These are phyloP conservation scores for Phytopythium montanum DNA, from an alignment of 352 stramenopile species.

Conservation along the genomic window DNA sequence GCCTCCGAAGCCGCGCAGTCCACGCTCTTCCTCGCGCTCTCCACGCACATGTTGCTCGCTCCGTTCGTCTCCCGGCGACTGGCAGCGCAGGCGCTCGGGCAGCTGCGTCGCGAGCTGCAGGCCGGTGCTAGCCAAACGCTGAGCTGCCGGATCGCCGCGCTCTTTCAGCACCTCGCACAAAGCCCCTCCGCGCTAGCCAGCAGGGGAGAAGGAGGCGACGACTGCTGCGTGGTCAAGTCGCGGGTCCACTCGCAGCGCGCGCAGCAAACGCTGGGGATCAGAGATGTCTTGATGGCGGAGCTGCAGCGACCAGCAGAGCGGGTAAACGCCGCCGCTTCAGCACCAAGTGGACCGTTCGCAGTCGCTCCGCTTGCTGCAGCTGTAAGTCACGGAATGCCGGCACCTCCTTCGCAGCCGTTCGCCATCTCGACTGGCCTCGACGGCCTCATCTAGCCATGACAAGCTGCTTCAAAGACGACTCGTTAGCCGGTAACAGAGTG, in stretches of 20 bases:
- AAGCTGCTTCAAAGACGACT: background rate
- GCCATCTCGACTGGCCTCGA: background rate
- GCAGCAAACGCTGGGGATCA: constrained; percentile 33
- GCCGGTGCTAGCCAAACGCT: constrained; percentile 16
- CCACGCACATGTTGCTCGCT: constrained; percentile 55
- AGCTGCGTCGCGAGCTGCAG: constrained; percentile 33
- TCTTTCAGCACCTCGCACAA: constrained; percentile 33
- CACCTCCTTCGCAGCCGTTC: background rate
- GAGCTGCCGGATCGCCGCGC: constrained; percentile 27
- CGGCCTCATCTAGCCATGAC: background rate
- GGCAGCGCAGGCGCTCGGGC: constrained; percentile 30
- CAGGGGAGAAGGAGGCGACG: background rate
- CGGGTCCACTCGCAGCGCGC: constrained; percentile 24
- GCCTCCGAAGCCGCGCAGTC: background rate
- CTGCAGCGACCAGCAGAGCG: constrained; percentile 6
- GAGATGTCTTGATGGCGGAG: constrained; percentile 24
- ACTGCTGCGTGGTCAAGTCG: constrained; percentile 21
- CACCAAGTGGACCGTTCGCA: background rate
- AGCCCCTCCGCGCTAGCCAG: background rate
- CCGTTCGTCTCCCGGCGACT: constrained; percentile 43
- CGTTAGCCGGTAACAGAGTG: background rate
- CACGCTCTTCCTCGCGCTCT: constrained; percentile 37
- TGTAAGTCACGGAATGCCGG: background rate
- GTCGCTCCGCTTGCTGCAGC: background rate
- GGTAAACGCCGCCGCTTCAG: background rate